Conservation (phyloP, 1,139 yeast species). For the Blastobotrys raffinosifermentans region DNA sequence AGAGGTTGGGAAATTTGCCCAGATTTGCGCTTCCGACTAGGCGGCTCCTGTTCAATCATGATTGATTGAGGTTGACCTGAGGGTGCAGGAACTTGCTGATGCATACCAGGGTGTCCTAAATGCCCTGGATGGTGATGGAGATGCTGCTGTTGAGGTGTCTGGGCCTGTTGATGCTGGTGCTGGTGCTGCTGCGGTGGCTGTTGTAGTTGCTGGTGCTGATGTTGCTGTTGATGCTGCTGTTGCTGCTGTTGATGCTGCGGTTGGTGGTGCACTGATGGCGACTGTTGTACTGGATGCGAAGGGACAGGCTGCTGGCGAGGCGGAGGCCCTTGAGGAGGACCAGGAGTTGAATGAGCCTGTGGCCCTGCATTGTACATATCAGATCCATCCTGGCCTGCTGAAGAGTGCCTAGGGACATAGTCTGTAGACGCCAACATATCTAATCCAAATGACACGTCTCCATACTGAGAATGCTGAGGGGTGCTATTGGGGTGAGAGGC, state of each 20-base stretch:
- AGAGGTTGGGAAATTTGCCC: slow-evolving; percentile 9
- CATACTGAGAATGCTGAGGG: slow-evolving; percentile 1
- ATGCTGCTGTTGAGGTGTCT: slow-evolving; percentile 14
- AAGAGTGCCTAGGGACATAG: too few relatives aligned
- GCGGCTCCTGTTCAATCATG: too few relatives aligned
- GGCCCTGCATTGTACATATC: too few relatives aligned
- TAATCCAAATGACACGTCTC: slow-evolving; percentile 1
- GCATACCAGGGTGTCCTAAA: slow-evolving; percentile 12
- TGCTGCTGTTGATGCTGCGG: slow-evolving; percentile 16
- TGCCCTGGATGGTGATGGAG: slow-evolving; percentile 15
- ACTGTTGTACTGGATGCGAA: slow-evolving; percentile 19
- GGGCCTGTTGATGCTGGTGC: slow-evolving; percentile 11
- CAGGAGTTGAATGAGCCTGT: too few relatives aligned
- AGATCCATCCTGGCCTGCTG: slow-evolving; percentile 1
- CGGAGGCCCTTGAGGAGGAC: too few relatives aligned
- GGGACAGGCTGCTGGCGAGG: not conserved
- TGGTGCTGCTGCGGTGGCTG: slow-evolving; percentile 18
- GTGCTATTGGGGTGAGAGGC: not conserved
- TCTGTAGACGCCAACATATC: not conserved
- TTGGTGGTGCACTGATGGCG: slow-evolving; percentile 10
- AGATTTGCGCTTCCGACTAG: slow-evolving; percentile 14
- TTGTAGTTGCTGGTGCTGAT: slow-evolving; percentile 12
- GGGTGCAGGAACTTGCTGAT: slow-evolving; percentile 14
- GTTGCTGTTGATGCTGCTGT: slow-evolving; percentile 13
- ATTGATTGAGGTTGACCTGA: slow-evolving; percentile 14